Evolutionary conservation across 2,329 filamentous ascomycete species (phyloP), one percentile per base, ranked within the genome.

Genomic region (Purpureocillium takamizusanense): DNA sequence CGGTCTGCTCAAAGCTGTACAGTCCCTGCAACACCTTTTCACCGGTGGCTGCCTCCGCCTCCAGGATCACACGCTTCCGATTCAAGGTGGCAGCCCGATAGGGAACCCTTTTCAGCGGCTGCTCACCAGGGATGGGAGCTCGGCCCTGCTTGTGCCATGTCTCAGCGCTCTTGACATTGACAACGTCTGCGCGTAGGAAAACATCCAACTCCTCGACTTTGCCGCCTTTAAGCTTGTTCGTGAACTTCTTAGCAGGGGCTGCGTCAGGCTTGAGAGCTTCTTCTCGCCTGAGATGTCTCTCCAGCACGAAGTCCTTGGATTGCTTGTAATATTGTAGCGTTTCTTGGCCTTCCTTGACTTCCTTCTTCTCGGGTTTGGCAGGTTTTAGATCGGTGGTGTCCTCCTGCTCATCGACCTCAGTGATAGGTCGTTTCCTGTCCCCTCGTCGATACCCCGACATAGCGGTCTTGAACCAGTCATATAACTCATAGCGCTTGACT

Each of bases 61-160:
- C 88, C 49, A 94, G 83, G 32, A 97, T 83, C 58, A 95, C 92
- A 35, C 89, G 78, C 51, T 88, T 85, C 16, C 92, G 76, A 37
- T 88, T 86, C 3, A 85, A 74, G 0, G 92, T 98, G 4, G 95
- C 90, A 13, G 88, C 92, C 31, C 92, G 83, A 55, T 92, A 88
- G 0, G 90, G 87, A 0, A 95, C 92, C 31, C 76, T 73, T 58
- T 98, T 98, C 42, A 95, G 63, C 0, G 92, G 86, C 35, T 78
- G 64, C 47, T 83, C 79, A 3, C 85, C 87, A 0, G 69, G 54
- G 18, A 76, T 72, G 3, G 92, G 79, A 18, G 80, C 82, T 10
- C 90, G 77, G 0, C 92, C 92, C 66, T 95, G 90, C 57, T 95
- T 95, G 57, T 97, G 92, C 92, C 92, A 98, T 2, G 86, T 95